These are phyloP conservation scores for Dothideomycetes sp. DNA, from an alignment of 2,329 filamentous ascomycete species.

Conservation along the genomic window DNA sequence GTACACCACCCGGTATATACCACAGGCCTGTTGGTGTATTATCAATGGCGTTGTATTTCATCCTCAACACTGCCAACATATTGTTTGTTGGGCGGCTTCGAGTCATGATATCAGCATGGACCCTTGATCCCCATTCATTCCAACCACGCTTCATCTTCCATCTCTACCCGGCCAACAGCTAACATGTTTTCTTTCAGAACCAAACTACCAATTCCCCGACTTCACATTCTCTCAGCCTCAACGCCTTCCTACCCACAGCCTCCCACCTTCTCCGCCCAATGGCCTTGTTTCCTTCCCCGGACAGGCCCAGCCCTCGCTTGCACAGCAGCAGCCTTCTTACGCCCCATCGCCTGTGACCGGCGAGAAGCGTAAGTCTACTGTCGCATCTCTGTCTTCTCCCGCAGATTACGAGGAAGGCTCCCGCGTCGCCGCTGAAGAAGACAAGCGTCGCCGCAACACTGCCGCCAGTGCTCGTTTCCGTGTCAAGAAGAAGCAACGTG, in stretches of 20 bases:
- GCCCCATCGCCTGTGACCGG: conserved; percentile 15
- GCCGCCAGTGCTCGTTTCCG: conserved; percentile 42
- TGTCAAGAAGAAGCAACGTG: conserved; percentile 45
- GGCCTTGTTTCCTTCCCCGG: conserved; percentile 12
- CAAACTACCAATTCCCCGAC: conserved; percentile 35
- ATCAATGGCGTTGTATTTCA: background rate
- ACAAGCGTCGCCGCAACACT: conserved; percentile 43
- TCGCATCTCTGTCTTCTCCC: conserved; percentile 19
- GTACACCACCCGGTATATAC: background rate
- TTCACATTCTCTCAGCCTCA: conserved; percentile 18
- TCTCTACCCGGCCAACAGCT: conserved; percentile 10
- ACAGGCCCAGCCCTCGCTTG: no score
- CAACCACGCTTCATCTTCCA: no score
- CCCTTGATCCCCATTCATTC: conserved; percentile 30
- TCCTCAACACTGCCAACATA: background rate
- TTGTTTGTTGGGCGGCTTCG: background rate
- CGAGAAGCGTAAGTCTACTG: conserved; percentile 36
- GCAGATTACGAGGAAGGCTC: conserved; percentile 33
- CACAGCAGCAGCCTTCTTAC: conserved; percentile 8
- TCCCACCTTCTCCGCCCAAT: conserved; percentile 16
- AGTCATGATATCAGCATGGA: conserved; percentile 19
- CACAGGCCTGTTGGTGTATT: background rate
- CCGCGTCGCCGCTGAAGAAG: conserved; percentile 38
- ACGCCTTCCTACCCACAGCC: conserved; percentile 14
- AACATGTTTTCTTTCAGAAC: conserved; percentile 10